phyloP scores from a whole-genome alignment of 108 stramenopile species.

The Aureococcus anophagefferens region DNA sequence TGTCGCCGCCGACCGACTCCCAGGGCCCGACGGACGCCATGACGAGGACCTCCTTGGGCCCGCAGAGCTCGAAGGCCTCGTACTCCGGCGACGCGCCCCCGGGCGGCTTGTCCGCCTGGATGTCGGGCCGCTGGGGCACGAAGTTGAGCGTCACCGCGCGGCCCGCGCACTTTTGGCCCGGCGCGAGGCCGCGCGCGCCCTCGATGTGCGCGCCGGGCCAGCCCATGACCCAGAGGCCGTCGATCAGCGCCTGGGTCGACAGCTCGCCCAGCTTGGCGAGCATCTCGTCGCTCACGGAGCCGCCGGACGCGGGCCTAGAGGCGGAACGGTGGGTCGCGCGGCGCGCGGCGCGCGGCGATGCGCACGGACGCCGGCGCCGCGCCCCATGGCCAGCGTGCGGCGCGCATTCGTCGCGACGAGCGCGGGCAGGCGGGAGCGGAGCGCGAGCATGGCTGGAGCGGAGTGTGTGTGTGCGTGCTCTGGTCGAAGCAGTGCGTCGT shows the following conservation, averaged over 20 bases:
- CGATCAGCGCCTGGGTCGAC: slow-evolving; percentile 69
- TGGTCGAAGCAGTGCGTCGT: too few species aligned
- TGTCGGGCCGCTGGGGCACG: slow-evolving; percentile 74
- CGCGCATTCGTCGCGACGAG: too few species aligned
- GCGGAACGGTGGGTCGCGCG: too few species aligned
- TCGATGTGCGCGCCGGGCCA: slow-evolving; percentile 76
- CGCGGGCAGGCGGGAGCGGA: too few species aligned
- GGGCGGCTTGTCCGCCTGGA: slow-evolving; percentile 69
- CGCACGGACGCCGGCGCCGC: too few species aligned
- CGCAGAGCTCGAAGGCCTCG: slow-evolving; percentile 77
- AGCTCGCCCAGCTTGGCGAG: slow-evolving; percentile 51
- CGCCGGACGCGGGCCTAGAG: not conserved
- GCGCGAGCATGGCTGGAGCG: too few species aligned
- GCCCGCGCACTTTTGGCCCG: slow-evolving; percentile 63
- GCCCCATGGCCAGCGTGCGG: too few species aligned
- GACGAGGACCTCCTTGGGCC: slow-evolving; percentile 77
- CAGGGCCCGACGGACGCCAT: slow-evolving; percentile 68
- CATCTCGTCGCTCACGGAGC: slow-evolving; percentile 52
- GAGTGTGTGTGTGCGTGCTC: too few species aligned
- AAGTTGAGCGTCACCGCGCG: slow-evolving; percentile 75
- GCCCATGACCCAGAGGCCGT: slow-evolving; percentile 84
- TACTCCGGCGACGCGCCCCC: slow-evolving; percentile 74
- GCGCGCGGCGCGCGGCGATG: too few species aligned
- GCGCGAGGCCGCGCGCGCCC: slow-evolving; percentile 55
- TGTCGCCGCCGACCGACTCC: slow-evolving; percentile 76